These are phyloP conservation scores for Osmanthus fragrans DNA, from an alignment of 257 asterid genomes.

Conservation along the genomic window DNA sequence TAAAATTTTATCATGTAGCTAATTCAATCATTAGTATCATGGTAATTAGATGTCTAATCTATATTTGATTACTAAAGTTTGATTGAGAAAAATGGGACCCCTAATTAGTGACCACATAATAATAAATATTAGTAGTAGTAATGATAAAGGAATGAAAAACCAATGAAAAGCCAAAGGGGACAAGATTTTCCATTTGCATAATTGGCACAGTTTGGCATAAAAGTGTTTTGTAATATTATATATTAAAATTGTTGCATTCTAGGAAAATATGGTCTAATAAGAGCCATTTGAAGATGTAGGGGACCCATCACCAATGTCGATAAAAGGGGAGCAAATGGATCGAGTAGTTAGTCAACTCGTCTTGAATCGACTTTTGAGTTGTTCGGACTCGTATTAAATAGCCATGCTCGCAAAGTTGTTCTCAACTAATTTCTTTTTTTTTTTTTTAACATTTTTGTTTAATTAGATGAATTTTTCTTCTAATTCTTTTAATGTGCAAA, in stretches of 20 bases:
- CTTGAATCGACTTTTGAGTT: no score
- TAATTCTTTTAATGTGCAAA: no score
- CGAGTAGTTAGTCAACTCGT: no score
- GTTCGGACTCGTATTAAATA: no score
- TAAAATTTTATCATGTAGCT: background rate
- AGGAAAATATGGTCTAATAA: background rate
- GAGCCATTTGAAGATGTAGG: no score
- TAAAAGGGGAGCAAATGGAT: no score
- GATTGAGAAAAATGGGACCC: background rate
- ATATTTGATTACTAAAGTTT: background rate
- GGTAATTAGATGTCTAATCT: background rate
- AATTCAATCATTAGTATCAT: background rate
- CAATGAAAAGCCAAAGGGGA: background rate
- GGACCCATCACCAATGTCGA: no score
- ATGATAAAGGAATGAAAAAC: background rate
- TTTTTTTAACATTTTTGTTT: no score
- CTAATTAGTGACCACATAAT: background rate
- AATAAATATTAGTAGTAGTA: background rate
- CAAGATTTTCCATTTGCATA: background rate
- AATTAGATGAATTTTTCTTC: no score
- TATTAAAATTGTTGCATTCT: background rate
- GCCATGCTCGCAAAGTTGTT: no score
- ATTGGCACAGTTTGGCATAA: background rate
- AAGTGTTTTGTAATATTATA: background rate
- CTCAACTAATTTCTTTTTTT: no score